phyloP scores from a whole-genome alignment of 306 rosid species.

The Quercus parvula region DNA sequence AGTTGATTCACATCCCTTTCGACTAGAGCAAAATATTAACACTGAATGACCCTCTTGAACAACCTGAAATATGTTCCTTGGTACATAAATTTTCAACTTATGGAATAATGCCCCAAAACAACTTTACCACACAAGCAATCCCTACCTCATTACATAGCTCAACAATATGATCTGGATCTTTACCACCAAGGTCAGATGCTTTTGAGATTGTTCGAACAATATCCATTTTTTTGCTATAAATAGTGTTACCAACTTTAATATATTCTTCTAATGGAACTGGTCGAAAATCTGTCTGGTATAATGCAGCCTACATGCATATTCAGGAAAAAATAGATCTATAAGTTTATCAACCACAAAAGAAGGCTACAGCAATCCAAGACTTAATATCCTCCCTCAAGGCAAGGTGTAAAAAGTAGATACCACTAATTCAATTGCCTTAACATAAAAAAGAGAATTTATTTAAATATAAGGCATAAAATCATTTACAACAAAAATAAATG shows the following conservation, averaged over 20 bases:
- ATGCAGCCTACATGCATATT: conserved; percentile 75
- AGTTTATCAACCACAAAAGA: conserved; percentile 7
- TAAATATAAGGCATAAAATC: background rate
- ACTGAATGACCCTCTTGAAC: conserved; percentile 96
- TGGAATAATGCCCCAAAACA: conserved; percentile 19
- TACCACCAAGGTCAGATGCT: conserved; percentile 79
- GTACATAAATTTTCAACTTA: conserved; percentile 16
- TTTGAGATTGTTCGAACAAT: conserved; percentile 68
- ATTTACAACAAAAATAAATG: background rate
- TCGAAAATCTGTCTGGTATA: conserved; percentile 90
- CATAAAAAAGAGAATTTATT: background rate
- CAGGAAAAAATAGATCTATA: conserved; percentile 25
- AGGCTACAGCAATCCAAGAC: conserved; percentile 12
- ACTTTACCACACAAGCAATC: conserved; percentile 18
- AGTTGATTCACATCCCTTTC: conserved; percentile 98
- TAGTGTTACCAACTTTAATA: conserved; percentile 79
- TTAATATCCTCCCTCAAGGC: conserved; percentile 5
- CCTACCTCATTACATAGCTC: conserved; percentile 92
- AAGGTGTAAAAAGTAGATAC: conserved; percentile 10
- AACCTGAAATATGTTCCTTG: conserved; percentile 53
- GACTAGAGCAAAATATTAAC: conserved; percentile 90
- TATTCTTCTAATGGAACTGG: conserved; percentile 98
- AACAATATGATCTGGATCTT: conserved; percentile 96
- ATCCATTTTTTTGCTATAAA: conserved; percentile 79
- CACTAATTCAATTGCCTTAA: background rate